phyloP scores from a whole-genome alignment of 2,329 filamentous ascomycete genomes.

The Emmonsia crescens region DNA sequence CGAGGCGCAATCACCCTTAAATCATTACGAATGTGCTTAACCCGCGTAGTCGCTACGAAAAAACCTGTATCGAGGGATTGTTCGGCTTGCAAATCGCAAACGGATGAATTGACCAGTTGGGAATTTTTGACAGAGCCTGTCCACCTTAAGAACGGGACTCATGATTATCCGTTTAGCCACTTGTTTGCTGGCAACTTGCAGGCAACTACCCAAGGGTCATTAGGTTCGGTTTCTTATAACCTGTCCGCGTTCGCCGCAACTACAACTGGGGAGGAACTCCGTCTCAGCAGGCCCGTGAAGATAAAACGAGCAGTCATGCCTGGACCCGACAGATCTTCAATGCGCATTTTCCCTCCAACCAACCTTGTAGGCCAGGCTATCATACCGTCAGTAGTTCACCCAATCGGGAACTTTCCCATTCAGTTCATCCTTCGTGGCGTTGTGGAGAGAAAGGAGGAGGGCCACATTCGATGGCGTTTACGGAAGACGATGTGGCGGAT shows the following conservation, averaged over 20 bases:
- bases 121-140: constrained; percentile 53
- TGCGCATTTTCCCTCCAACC: constrained; percentile 92
- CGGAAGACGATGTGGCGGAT: constrained; percentile 89
- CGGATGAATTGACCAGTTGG: constrained; percentile 68
- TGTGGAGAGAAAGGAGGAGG: constrained; percentile 56
- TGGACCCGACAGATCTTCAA: constrained; percentile 72
- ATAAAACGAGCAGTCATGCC: constrained; percentile 72
- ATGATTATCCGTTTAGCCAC: constrained; percentile 81
- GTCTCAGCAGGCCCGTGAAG: constrained; percentile 56
- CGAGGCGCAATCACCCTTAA: constrained; percentile 52
- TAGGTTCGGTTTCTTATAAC: constrained; percentile 67
- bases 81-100: constrained; percentile 59
- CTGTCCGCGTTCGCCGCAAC: constrained; percentile 58
- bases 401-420: constrained; percentile 70
- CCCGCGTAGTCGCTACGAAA: constrained; percentile 63
- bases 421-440: constrained; percentile 78
- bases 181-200: constrained; percentile 79
- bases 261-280: constrained; percentile 51
- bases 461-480: constrained; percentile 74
- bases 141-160: constrained; percentile 42
- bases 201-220: constrained; percentile 62
- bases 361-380: constrained; percentile 80
- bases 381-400: constrained; percentile 73
- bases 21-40: constrained; percentile 61
- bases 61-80: constrained; percentile 73